Evolutionary conservation across 352 stramenopile genomes (phyloP).

Genomic region (Phytopythium ostracodes): DNA sequence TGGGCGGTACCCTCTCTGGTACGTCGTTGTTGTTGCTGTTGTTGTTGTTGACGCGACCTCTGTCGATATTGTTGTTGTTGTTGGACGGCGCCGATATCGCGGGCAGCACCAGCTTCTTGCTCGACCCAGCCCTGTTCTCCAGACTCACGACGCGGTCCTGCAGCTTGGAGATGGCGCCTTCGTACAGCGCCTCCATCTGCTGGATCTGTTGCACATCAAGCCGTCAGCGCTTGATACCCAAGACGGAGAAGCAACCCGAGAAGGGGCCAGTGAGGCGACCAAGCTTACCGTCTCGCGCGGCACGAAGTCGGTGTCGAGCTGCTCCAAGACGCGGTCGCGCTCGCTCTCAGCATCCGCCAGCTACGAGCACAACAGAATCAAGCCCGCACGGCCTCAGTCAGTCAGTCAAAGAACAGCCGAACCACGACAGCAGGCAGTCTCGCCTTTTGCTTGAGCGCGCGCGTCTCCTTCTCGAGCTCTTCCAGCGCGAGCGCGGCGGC

Average conservation of each 20-base stretch:
- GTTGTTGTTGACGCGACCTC: constrained; percentile 7
- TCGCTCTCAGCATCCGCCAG: constrained; percentile 25
- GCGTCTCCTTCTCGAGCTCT: constrained; percentile 28
- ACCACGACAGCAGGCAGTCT: background rate
- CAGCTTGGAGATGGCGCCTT: constrained; percentile 68
- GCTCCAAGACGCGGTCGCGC: constrained; percentile 29
- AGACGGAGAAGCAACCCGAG: background rate
- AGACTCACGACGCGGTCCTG: constrained; percentile 57
- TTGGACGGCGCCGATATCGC: constrained; percentile 9
- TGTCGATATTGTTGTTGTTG: constrained; percentile 14
- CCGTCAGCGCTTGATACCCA: background rate
- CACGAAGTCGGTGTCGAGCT: constrained; percentile 53
- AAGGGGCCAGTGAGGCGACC: background rate
- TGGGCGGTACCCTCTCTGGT: constrained; percentile 7
- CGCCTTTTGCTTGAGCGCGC: constrained; percentile 34
- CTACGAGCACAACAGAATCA: constrained; percentile 14
- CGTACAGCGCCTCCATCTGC: constrained; percentile 71
- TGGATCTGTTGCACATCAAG: constrained; percentile 31
- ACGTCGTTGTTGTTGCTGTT: constrained; percentile 16
- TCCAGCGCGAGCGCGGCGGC: constrained; percentile 8
- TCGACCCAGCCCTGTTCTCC: constrained; percentile 31
- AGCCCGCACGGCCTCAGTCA: background rate
- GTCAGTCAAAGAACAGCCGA: background rate
- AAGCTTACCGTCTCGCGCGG: constrained; percentile 37
- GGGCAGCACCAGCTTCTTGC: constrained; percentile 22